phyloP scores from a whole-genome alignment of 805 yeast species.

The Pichia cabralensis region DNA sequence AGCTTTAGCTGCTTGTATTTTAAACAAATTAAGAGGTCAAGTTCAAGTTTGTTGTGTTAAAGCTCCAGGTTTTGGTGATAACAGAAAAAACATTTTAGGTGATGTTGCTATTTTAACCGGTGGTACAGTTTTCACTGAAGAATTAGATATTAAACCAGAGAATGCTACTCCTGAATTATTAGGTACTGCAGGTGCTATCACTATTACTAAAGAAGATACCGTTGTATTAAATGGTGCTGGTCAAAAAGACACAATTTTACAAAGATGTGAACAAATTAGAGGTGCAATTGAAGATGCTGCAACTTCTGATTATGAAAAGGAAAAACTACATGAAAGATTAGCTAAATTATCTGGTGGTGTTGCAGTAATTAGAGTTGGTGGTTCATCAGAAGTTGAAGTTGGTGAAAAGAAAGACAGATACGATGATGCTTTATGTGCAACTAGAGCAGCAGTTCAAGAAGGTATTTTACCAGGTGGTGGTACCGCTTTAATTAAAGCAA shows the following conservation, averaged over 20 bases:
- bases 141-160: conserved; percentile 91
- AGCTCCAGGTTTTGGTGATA: conserved; percentile 99
- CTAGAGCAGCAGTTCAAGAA: conserved; percentile 98
- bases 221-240: conserved; percentile 92
- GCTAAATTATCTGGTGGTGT: conserved; percentile 98
- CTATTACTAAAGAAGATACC: conserved; percentile 93
- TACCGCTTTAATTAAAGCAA: conserved; percentile 92
- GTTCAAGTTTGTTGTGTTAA: conserved; percentile 95
- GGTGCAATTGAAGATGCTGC: conserved; percentile 61
- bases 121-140: conserved; percentile 87
- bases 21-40: conserved; percentile 96
- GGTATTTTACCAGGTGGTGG: conserved; percentile 99
- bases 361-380: conserved; percentile 96
- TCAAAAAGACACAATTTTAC: conserved; percentile 62
- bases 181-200: conserved; percentile 86
- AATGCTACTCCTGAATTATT: conserved; percentile 82
- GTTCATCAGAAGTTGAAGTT: conserved; percentile 93
- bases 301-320: conserved; percentile 87
- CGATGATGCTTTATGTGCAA: conserved; percentile 96
- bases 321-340: conserved; percentile 92
- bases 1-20: conserved; percentile 95
- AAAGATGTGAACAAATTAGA: conserved; percentile 92
- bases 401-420: conserved; percentile 99
- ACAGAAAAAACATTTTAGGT: conserved; percentile 91
- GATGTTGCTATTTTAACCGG: conserved; percentile 94